Evolutionary conservation across 2,329 filamentous ascomycete species (phyloP).

Genomic region (Hymenoscyphus infarciens): DNA sequence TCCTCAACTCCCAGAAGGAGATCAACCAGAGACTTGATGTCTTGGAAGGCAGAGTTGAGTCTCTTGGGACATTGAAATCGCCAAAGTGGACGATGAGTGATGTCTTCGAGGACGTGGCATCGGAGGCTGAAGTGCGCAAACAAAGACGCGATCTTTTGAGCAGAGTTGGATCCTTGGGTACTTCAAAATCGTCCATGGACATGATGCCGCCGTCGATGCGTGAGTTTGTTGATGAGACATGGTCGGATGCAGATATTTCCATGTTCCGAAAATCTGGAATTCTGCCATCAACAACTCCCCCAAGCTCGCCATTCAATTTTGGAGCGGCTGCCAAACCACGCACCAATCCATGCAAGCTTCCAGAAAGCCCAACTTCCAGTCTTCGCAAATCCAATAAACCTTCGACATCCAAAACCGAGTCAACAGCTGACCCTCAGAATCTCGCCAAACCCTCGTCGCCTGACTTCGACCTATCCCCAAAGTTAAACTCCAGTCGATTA

Average conservation of each 20-base stretch:
- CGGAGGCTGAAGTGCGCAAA: too few relatives aligned
- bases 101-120: neutral
- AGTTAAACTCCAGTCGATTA: neutral
- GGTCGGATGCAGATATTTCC: too few relatives aligned
- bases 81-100: neutral
- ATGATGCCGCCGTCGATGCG: too few relatives aligned
- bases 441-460: neutral
- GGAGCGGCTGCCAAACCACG: neutral
- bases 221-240: too few relatives aligned
- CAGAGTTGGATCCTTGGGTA: neutral
- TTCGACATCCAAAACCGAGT: neutral
- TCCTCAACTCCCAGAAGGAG: neutral
- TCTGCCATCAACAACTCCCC: too few relatives aligned
- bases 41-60: neutral
- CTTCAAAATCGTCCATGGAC: neutral
- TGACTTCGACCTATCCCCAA: neutral
- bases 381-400: neutral
- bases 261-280: too few relatives aligned
- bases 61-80: neutral
- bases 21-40: neutral
- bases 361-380: neutral
- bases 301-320: neutral
- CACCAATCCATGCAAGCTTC: neutral
- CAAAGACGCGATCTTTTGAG: neutral
- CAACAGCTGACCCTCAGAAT: neutral